Evolutionary conservation across 2,329 filamentous ascomycete species (phyloP).

Genomic region (Escovopsis sp.): DNA sequence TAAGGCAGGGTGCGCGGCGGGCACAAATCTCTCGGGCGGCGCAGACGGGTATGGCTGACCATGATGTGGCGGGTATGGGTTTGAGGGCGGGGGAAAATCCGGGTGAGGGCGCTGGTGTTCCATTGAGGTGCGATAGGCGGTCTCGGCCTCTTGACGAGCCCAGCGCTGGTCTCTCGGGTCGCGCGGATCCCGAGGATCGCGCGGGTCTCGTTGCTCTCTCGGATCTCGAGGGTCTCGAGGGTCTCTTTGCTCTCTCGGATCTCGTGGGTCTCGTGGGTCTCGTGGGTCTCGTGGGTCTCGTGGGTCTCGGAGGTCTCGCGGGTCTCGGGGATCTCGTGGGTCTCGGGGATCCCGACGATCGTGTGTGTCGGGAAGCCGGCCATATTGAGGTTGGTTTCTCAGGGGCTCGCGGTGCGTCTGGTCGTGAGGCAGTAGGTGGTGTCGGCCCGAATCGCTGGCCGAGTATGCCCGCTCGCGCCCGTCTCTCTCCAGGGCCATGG

Average conservation of each 20-base stretch:
- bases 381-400: conserved; percentile 28
- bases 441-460: conserved; percentile 29
- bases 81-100: conserved; percentile 31
- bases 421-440: conserved; percentile 21
- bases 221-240: too few species aligned
- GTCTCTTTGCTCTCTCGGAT: conserved; percentile 6
- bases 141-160: conserved; percentile 17
- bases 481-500: conserved; percentile 28
- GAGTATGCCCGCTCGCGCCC: conserved; percentile 33
- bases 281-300: conserved; percentile 7
- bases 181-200: conserved; percentile 3
- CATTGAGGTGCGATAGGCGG: conserved; percentile 18
- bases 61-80: conserved; percentile 19
- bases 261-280: conserved; percentile 6
- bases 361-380: conserved; percentile 25
- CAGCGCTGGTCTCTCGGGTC: conserved; percentile 20
- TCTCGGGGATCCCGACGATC: conserved; percentile 21
- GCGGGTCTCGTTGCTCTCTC: conserved; percentile 16
- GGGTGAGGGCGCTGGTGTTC: conserved; percentile 27
- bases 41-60: conserved; percentile 15
- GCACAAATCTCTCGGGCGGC: conserved; percentile 19
- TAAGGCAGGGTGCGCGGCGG: conserved; percentile 20
- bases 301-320: conserved; percentile 22
- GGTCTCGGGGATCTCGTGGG: conserved; percentile 11
- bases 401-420: conserved; percentile 29